phyloP scores from a whole-genome alignment of 2,329 filamentous ascomycete genomes.

The Penicillium sclerotiorum region DNA sequence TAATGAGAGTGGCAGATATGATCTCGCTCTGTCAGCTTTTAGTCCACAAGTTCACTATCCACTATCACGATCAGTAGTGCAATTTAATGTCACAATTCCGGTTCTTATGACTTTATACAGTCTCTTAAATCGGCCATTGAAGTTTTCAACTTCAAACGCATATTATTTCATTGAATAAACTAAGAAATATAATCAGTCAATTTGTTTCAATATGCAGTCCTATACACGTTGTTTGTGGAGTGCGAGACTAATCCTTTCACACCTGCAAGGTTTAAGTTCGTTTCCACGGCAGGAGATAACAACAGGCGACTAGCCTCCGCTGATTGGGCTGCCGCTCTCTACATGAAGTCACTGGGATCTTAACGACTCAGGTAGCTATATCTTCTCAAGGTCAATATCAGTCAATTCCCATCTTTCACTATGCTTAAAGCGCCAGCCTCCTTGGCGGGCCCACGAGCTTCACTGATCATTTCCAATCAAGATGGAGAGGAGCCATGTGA shows the following conservation, averaged over 20 bases:
- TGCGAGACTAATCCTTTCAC: not conserved
- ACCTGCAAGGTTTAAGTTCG: not conserved
- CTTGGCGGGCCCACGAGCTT: not conserved
- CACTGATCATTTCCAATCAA: not conserved
- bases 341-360: not conserved
- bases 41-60: too few relatives aligned
- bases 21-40: not conserved
- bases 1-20: not conserved
- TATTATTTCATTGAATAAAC: too few relatives aligned
- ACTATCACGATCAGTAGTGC: too few relatives aligned
- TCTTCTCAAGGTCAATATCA: not conserved
- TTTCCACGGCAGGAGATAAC: not conserved
- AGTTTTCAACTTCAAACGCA: not conserved
- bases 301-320: not conserved
- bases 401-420: not conserved
- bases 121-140: not conserved
- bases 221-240: not conserved
- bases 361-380: not conserved
- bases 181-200: not conserved
- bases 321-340: not conserved
- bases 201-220: not conserved
- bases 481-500: not conserved
- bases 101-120: not conserved
- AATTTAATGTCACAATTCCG: not conserved
- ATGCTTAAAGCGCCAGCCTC: not conserved